Base-by-base conservation (phyloP, 2,329 filamentous ascomycete species). In the Cordyceps fumosorosea region DNA sequence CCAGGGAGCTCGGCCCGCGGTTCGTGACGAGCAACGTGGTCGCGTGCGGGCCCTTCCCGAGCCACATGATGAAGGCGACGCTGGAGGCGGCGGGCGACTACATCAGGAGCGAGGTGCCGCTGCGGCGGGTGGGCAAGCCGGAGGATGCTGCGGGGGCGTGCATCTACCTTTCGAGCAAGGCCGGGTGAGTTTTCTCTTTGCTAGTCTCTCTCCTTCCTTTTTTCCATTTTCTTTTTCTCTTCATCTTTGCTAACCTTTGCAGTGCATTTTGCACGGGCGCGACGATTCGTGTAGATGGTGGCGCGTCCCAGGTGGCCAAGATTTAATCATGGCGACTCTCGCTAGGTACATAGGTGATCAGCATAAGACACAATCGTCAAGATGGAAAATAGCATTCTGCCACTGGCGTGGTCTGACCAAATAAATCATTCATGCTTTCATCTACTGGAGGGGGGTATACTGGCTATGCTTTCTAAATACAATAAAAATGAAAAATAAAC, bases 61-160 rank as follows among this genome's bases (percentile, higher is more conserved):
- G 80, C 64, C 87, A 86, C 76, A 89, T 89, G 86, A 87, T 87
- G 84, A 80, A 79, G 62, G 80, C 79, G 22, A 84, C 84, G 63
- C 74, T 89, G 64, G 79, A 84, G 64, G 74, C 78, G 40, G 81
- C 81, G 63, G 77, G 81, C 54, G 81, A 84, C 5, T 72, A 72
- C 7, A 86, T 89, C 66, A 78, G 79, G 62, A 75, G 73, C 0
- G 80, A 80, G 3, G 85, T 89, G 64, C 89, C 89, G 11, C 69
- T 91, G 66, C 81, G 84, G 0, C 76, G 89, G 37, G 89, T 91
- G 67, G 89, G 89, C 0, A 81, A 76, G 20, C 82, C 86, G 0
- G 76, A 86, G 70, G 89, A 92, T 72, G 85, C 90, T 4, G 88
- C 88, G 0, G 89, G 89, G 0, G 81, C 88, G 12, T 90, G 88